Evolutionary conservation across 139 green algal species (phyloP).

Genomic region (Chlamydomonas eustigma): DNA sequence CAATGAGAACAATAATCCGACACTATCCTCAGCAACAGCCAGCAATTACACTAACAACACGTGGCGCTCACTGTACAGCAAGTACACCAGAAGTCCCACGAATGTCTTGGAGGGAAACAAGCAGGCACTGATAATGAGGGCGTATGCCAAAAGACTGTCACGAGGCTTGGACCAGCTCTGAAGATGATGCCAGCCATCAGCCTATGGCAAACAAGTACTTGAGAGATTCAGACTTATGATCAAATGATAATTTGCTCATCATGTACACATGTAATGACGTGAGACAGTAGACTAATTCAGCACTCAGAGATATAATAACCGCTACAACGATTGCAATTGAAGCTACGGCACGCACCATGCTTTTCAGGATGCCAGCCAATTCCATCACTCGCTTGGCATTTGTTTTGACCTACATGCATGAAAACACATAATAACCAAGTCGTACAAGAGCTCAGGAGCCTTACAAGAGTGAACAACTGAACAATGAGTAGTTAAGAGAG

Average conservation of each 20-base stretch:
- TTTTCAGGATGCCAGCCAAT: not conserved
- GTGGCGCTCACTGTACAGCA: too few species aligned
- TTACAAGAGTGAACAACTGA: not conserved
- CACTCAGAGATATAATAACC: too few species aligned
- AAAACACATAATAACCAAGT: not conserved
- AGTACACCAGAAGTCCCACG: not conserved
- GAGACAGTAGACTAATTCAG: too few species aligned
- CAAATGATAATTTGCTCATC: too few species aligned
- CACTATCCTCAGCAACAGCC: too few species aligned
- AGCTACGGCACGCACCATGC: not conserved
- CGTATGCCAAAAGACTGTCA: not conserved
- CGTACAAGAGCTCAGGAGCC: not conserved
- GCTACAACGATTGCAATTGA: too few species aligned
- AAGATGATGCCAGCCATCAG: not conserved
- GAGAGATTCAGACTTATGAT: too few species aligned
- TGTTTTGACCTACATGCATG: not conserved
- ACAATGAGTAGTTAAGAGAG: not conserved
- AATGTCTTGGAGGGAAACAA: not conserved
- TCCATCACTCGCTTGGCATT: not conserved
- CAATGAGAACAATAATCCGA: too few species aligned
- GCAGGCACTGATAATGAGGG: not conserved
- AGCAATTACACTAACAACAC: too few species aligned
- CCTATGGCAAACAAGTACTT: too few species aligned
- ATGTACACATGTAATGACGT: too few species aligned
- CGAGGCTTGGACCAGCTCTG: not conserved